Evolutionary conservation across 805 yeast genomes (phyloP), one percentile per base, ranked within the genome.

Genomic region (Lachancea quebecensis): DNA sequence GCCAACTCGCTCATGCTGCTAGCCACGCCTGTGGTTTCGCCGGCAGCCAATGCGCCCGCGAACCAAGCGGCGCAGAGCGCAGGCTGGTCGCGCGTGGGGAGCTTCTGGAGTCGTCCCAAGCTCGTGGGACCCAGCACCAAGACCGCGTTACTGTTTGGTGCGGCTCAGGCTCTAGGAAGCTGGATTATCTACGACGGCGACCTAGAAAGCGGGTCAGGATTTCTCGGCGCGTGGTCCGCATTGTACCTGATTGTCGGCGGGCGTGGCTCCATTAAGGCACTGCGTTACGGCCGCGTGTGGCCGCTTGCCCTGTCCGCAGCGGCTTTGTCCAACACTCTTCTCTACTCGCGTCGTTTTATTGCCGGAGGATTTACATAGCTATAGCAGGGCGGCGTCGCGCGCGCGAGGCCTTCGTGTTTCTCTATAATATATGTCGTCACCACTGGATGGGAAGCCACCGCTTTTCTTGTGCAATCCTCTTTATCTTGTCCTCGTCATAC

Each of bases 181-280:
- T 83, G 78, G 69, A 82, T 89, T 70, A 75, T 83, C 35, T 71
- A 72, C 51, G 96, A 89, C 58, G 82, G 85, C 12, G 96, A 88
- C 56, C 65, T 78, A 16, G 73, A 75, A 38, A 81, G 85, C 64
- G 96, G 95, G 2, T 73, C 91, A 1, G 96, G 95, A 0, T 83
- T 89, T 57, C 69, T 75, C 6, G 71, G 78, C 55, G 95, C 93
- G 2, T 90, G 96, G 96, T 78, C 86, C 7, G 62, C 84, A 7
- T 64, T 89, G 47, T 90, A 86, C 56, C 58, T 82, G 47, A 59
- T 89, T 10, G 86, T 82, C 12, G 85, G 86, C 57, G 87, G 88
- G 1, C 73, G 72, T 34, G 73, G 78, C 6, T 70, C 85, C 10
- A 39, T 82, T 25, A 69, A 67, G 37, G 53, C 54, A 1, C 49